Percentiles rank a stretch among this genome's conserved stretches.
These are phyloP conservation scores for Cornus kousa DNA, from an alignment of 148 eudicot genomes.

Conservation along the genomic window DNA sequence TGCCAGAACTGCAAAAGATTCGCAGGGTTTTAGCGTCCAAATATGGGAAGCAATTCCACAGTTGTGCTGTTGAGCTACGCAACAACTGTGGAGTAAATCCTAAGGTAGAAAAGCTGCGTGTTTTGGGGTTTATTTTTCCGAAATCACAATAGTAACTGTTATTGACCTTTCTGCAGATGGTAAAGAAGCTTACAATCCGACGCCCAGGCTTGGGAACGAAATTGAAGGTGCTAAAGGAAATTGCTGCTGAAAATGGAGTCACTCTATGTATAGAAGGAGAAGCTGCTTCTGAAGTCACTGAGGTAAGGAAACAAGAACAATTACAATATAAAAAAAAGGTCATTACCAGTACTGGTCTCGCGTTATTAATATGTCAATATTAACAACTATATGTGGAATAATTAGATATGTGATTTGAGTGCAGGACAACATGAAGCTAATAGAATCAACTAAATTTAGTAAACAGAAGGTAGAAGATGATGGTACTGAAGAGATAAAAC, in stretches of 20 bases:
- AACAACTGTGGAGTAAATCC: constrained; percentile 33
- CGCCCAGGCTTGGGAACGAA: constrained; percentile 29
- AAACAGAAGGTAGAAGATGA: background rate
- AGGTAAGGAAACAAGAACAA: background rate
- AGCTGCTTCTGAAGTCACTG: background rate
- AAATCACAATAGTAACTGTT: background rate
- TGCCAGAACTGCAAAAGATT: constrained; percentile 44
- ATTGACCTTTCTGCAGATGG: constrained; percentile 18
- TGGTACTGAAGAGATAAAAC: background rate
- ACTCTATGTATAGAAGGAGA: constrained; percentile 15
- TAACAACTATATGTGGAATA: background rate
- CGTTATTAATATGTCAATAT: too few species aligned
- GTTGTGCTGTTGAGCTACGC: constrained; percentile 30
- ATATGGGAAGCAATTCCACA: constrained; percentile 38
- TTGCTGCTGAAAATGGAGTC: constrained; percentile 29
- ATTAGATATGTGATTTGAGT: background rate
- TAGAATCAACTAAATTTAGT: background rate
- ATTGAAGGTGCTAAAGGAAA: constrained; percentile 26
- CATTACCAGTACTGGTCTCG: too few species aligned
- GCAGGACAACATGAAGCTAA: background rate
- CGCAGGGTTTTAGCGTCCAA: constrained; percentile 24
- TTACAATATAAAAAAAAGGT: background rate
- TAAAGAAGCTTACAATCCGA: constrained; percentile 25
- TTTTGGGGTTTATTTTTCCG: background rate
- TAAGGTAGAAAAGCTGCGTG: constrained; percentile 17